Conservation (phyloP, 805 yeast genomes). For the Zygosaccharomyces bailii region DNA sequence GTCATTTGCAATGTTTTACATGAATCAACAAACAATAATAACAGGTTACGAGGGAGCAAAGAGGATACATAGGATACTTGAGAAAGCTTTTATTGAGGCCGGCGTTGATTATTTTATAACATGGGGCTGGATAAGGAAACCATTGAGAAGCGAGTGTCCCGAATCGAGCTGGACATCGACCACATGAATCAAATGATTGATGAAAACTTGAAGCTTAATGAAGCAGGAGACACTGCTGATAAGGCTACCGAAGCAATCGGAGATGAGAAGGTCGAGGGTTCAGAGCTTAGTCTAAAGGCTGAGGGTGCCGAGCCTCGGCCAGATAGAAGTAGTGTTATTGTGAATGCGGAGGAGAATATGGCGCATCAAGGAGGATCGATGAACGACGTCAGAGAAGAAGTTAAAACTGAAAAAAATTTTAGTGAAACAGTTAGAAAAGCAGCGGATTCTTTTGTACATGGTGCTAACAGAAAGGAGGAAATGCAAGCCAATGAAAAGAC, state of each 20-base stretch:
- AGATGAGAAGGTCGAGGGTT: conserved; percentile 2
- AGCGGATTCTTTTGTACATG: not conserved
- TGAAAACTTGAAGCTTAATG: conserved; percentile 31
- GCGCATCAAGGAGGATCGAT: not conserved
- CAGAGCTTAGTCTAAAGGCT: not conserved
- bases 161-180: conserved; percentile 35
- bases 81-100: not conserved
- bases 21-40: conserved; percentile 4
- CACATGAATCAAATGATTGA: conserved; percentile 37
- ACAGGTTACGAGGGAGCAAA: not conserved
- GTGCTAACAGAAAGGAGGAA: not conserved
- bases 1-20: conserved; percentile 1
- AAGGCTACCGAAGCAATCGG: not conserved
- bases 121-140: conserved; percentile 30
- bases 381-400: not conserved
- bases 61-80: too few species aligned
- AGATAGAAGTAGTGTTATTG: too few species aligned
- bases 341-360: not conserved
- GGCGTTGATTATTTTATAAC: not conserved
- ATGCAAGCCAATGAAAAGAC: not conserved
- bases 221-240: conserved; percentile 5
- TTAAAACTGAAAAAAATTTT: not conserved
- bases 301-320: too few species aligned
- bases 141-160: conserved; percentile 34
- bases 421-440: not conserved